These are phyloP conservation scores for Calvatia gigantea DNA, from an alignment of 768 basidiomycete species.

Conservation along the genomic window DNA sequence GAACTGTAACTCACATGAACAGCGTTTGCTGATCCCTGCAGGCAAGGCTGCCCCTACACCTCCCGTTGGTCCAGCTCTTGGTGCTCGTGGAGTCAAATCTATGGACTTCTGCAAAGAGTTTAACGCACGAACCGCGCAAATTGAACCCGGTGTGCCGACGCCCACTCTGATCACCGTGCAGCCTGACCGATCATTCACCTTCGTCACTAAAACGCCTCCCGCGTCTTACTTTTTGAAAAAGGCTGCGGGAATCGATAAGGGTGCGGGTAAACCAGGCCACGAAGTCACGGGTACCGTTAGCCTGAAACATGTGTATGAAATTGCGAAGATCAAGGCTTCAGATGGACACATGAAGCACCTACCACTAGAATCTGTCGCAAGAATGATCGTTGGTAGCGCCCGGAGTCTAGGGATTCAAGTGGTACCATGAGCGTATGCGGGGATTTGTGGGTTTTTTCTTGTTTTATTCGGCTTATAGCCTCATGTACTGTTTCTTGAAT, in stretches of 20 bases:
- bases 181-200: conserved; percentile 93
- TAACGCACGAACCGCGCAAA: conserved; percentile 92
- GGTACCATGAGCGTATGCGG: conserved; percentile 57
- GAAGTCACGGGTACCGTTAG: conserved; percentile 78
- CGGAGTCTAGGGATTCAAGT: conserved; percentile 87
- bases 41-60: conserved; percentile 96
- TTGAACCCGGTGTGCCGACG: conserved; percentile 79
- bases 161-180: conserved; percentile 93
- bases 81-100: conserved; percentile 96
- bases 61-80: conserved; percentile 94
- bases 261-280: conserved; percentile 78
- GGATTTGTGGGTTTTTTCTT: conserved; percentile 10
- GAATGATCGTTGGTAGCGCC: conserved; percentile 86
- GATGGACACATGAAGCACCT: conserved; percentile 89
- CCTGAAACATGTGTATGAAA: conserved; percentile 98
- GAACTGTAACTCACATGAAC: conserved; percentile 12
- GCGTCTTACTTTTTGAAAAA: conserved; percentile 88
- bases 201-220: conserved; percentile 89
- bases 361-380: conserved; percentile 82
- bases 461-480: conserved; percentile 7
- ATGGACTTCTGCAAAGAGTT: conserved; percentile 99
- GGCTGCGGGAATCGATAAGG: conserved; percentile 87
- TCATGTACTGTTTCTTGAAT: conserved; percentile 9
- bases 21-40: conserved; percentile 87
- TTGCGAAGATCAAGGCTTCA: conserved; percentile 92